Percentiles rank a stretch among this genome's conserved stretches.
phyloP scores from a whole-genome alignment of 2,329 filamentous ascomycete genomes.

The Scytalidium sp. region DNA sequence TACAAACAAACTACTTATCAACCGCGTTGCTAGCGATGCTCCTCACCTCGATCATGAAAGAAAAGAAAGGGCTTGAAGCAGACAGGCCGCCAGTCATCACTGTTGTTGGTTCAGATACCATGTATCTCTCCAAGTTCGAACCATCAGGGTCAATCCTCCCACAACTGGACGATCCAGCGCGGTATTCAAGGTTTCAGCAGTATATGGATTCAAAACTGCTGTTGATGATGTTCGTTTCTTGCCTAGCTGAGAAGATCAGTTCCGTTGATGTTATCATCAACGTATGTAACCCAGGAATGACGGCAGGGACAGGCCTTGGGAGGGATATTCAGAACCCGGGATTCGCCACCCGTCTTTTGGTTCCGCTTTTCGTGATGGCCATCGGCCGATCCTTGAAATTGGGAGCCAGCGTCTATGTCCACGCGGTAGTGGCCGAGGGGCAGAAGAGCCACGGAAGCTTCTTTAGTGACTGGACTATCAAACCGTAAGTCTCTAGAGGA shows the following conservation, averaged over 20 bases:
- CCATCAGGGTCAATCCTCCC: constrained; percentile 7
- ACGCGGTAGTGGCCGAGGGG: constrained; percentile 16
- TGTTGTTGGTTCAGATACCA: constrained; percentile 28
- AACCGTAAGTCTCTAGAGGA: constrained; percentile 20
- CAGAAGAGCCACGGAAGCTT: constrained; percentile 21
- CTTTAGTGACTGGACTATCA: constrained; percentile 16
- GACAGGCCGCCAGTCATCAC: constrained; percentile 24
- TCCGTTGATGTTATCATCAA: constrained; percentile 21
- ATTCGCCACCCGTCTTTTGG: constrained; percentile 7
- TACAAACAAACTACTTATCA: constrained; percentile 39
- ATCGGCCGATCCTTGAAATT: constrained; percentile 11
- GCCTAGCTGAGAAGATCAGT: constrained; percentile 12
- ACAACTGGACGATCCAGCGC: constrained; percentile 6
- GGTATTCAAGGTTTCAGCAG: constrained; percentile 7
- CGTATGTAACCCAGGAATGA: constrained; percentile 16
- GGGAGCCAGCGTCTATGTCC: constrained; percentile 17
- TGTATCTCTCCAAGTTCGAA: constrained; percentile 15
- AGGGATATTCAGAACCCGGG: too few relatives aligned
- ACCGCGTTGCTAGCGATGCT: constrained; percentile 30
- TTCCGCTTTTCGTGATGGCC: constrained; percentile 1
- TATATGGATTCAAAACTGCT: constrained; percentile 13
- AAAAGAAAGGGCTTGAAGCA: constrained; percentile 10
- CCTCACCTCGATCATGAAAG: constrained; percentile 27
- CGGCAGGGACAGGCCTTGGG: constrained; percentile 15
- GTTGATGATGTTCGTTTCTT: constrained; percentile 8